These are phyloP conservation scores for Coriolopsis trogii DNA, from an alignment of 1,284 basidiomycete genomes.

Conservation along the genomic window DNA sequence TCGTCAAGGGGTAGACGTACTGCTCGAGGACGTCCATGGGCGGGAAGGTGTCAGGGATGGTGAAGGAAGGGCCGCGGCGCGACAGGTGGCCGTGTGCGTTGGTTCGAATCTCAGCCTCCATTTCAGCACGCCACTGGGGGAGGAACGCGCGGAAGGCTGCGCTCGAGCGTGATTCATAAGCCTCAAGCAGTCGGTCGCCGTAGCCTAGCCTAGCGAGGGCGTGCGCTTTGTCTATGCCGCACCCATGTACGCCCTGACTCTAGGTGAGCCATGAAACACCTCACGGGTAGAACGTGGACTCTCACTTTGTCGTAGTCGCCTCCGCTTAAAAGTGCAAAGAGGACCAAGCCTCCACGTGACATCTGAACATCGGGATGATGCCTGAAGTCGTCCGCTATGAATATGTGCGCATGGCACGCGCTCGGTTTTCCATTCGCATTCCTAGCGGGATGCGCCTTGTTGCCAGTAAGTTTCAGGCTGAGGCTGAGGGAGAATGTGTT, in stretches of 20 bases:
- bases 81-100: conserved; percentile 47
- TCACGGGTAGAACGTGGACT: neutral
- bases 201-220: conserved; percentile 44
- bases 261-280: conserved; percentile 25
- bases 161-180: conserved; percentile 30
- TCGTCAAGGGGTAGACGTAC: conserved; percentile 47
- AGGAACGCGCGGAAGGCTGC: conserved; percentile 36
- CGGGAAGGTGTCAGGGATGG: conserved; percentile 42
- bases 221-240: conserved; percentile 39
- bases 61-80: conserved; percentile 37
- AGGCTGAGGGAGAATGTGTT: conserved; percentile 35
- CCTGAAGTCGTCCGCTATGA: conserved; percentile 40
- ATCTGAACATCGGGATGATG: conserved; percentile 42
- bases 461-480: conserved; percentile 48
- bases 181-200: conserved; percentile 49
- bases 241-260: conserved; percentile 38
- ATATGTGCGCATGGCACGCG: conserved; percentile 46
- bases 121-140: conserved; percentile 41
- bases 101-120: conserved; percentile 52
- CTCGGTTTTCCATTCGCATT: conserved; percentile 43
- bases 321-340: conserved; percentile 65
- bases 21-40: conserved; percentile 43
- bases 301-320: conserved; percentile 65
- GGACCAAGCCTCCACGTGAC: conserved; percentile 56
- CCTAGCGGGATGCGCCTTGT: conserved; percentile 40